These are phyloP conservation scores for Citeromyces matritensis DNA, from an alignment of 805 yeast species.

Conservation along the genomic window DNA sequence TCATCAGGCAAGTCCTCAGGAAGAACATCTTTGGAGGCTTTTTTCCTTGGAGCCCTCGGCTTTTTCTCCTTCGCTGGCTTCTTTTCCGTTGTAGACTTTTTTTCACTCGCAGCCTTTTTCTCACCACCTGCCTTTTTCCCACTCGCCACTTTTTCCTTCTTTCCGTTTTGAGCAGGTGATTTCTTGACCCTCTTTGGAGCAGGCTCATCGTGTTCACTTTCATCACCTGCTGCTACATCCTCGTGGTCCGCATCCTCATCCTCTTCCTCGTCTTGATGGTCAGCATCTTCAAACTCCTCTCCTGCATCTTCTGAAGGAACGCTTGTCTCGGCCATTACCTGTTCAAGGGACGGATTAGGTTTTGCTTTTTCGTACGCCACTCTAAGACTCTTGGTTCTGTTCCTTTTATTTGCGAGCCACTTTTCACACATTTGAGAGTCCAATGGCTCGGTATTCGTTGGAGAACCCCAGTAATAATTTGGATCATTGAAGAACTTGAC, in stretches of 20 bases:
- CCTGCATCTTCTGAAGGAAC: conserved; percentile 1
- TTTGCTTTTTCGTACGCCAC: conserved; percentile 4
- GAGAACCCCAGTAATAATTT: conserved; percentile 26
- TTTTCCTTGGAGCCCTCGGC: conserved; percentile 1
- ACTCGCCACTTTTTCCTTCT: conserved; percentile 3
- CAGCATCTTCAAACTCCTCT: conserved; percentile 1
- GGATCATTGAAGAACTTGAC: conserved; percentile 14
- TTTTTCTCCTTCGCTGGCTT: not conserved
- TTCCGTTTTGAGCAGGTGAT: not conserved
- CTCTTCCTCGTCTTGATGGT: conserved; percentile 2
- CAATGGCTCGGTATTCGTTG: conserved; percentile 7
- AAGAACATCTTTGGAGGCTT: not conserved
- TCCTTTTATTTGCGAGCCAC: not conserved
- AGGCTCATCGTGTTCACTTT: not conserved
- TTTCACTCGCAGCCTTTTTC: conserved; percentile 1
- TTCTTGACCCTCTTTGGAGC: conserved; percentile 2
- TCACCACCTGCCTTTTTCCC: conserved; percentile 2
- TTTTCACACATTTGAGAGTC: conserved; percentile 2
- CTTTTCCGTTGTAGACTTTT: not conserved
- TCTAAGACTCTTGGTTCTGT: conserved; percentile 5
- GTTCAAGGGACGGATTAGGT: conserved; percentile 2
- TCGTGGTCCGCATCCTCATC: conserved; percentile 6
- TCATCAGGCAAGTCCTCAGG: conserved; percentile 13
- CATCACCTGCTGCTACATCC: conserved; percentile 8
- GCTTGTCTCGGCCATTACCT: conserved; percentile 1